These are phyloP conservation scores for Thymus quinquecostatus DNA, from an alignment of 257 asterid species.

Conservation along the genomic window DNA sequence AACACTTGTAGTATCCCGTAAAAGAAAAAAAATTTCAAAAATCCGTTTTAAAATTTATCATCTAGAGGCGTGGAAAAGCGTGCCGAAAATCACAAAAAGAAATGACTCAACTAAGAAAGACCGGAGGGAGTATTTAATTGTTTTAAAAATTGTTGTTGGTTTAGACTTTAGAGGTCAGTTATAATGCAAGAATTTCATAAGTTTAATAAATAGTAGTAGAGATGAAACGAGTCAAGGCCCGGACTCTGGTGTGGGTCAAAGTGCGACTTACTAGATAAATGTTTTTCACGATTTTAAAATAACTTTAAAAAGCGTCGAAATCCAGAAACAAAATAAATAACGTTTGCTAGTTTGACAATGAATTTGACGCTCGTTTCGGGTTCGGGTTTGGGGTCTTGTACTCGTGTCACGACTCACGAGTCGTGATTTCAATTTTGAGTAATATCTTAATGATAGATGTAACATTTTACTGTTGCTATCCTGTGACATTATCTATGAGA, in stretches of 20 bases:
- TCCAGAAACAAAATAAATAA: not conserved
- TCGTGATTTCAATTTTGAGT: not conserved
- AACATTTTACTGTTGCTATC: not conserved
- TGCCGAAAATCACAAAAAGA: no score
- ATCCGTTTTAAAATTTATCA: no score
- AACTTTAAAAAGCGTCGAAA: slow-evolving; percentile 1
- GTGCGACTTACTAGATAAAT: not conserved
- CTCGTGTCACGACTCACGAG: not conserved
- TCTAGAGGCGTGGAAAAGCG: no score
- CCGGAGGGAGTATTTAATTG: no score
- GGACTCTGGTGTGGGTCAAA: not conserved
- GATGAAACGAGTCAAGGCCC: not conserved
- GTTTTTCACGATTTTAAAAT: not conserved
- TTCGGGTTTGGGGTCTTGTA: not conserved
- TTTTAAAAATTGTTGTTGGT: no score
- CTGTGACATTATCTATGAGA: no score
- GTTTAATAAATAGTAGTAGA: not conserved
- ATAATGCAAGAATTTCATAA: not conserved
- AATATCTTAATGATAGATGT: no score
- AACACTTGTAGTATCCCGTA: no score
- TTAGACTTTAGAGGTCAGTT: not conserved
- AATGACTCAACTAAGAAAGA: no score
- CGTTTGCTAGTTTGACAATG: not conserved
- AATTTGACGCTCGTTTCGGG: not conserved
- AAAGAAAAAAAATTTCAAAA: no score